These are phyloP conservation scores for Lecanosticta acicola DNA, from an alignment of 2,329 filamentous ascomycete species.

Conservation along the genomic window DNA sequence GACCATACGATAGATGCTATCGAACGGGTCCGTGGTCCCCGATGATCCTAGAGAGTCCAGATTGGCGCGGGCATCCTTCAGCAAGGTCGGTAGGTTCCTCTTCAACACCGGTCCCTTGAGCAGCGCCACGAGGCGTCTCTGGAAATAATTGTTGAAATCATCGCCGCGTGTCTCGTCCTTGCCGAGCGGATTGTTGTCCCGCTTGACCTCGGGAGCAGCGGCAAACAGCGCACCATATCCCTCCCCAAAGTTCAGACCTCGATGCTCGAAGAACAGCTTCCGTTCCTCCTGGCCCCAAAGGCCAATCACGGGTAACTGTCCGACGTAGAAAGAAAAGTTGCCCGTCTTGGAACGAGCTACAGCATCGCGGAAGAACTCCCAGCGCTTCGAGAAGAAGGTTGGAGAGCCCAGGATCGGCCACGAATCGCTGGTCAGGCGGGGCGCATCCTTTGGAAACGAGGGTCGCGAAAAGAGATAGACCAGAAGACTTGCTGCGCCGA, in stretches of 20 bases:
- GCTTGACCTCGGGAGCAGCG: slow-evolving; percentile 30
- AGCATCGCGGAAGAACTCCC: slow-evolving; percentile 41
- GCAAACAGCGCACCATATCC: slow-evolving; percentile 36
- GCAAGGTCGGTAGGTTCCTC: slow-evolving; percentile 37
- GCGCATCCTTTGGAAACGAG: slow-evolving; percentile 24
- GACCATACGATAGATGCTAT: slow-evolving; percentile 48
- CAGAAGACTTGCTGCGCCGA: slow-evolving; percentile 13
- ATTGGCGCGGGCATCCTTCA: slow-evolving; percentile 38
- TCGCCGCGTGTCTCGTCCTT: slow-evolving; percentile 11
- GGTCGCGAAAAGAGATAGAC: slow-evolving; percentile 21
- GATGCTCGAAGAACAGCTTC: slow-evolving; percentile 43
- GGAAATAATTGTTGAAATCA: slow-evolving; percentile 25
- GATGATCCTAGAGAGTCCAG: slow-evolving; percentile 36
- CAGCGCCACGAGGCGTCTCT: slow-evolving; percentile 22
- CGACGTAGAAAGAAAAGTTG: slow-evolving; percentile 48
- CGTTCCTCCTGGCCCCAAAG: slow-evolving; percentile 35
- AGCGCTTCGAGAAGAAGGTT: slow-evolving; percentile 44
- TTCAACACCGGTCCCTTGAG: slow-evolving; percentile 26
- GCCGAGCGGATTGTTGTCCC: slow-evolving; percentile 17
- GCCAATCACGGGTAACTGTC: slow-evolving; percentile 42
- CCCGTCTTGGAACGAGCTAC: slow-evolving; percentile 33
- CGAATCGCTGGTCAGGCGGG: slow-evolving; percentile 15
- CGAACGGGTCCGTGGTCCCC: slow-evolving; percentile 49
- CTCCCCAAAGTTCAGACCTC: slow-evolving; percentile 40
- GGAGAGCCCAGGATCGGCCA: slow-evolving; percentile 43